Percentiles rank a stretch among this genome's conserved stretches.
phyloP scores from a whole-genome alignment of 306 rosid species.

The Pachyrhizus erosus region DNA sequence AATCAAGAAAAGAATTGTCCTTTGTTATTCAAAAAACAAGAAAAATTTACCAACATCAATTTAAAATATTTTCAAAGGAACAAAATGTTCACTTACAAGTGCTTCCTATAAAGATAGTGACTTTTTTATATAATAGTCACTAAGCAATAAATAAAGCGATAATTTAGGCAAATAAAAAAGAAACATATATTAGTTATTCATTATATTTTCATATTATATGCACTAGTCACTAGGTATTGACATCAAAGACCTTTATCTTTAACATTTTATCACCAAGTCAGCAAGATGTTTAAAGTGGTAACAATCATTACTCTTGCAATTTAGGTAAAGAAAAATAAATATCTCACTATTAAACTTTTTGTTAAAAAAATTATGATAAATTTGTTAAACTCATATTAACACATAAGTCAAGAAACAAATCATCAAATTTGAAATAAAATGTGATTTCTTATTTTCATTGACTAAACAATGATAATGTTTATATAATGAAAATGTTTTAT shows the following conservation, averaged over 20 bases:
- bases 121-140: slow-evolving; percentile 8
- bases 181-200: not conserved
- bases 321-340: not conserved
- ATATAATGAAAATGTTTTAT: too few relatives aligned
- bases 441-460: too few relatives aligned
- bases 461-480: too few relatives aligned
- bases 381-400: too few relatives aligned
- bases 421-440: too few relatives aligned
- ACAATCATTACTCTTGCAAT: not conserved
- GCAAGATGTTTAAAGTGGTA: slow-evolving; percentile 75
- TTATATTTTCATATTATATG: slow-evolving; percentile 29
- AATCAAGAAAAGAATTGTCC: slow-evolving; percentile 30
- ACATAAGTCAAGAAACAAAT: not conserved
- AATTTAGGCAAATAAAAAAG: slow-evolving; percentile 22
- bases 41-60: slow-evolving; percentile 76
- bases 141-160: slow-evolving; percentile 34
- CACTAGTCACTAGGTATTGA: slow-evolving; percentile 91
- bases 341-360: too few relatives aligned
- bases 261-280: slow-evolving; percentile 87
- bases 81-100: slow-evolving; percentile 91
- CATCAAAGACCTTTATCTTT: slow-evolving; percentile 91
- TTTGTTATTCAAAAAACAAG: slow-evolving; percentile 6
- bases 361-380: too few relatives aligned
- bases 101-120: slow-evolving; percentile 66
- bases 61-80: slow-evolving; percentile 93